Base-by-base conservation (phyloP, 805 yeast genomes). In the Starmerella scarabaei region DNA sequence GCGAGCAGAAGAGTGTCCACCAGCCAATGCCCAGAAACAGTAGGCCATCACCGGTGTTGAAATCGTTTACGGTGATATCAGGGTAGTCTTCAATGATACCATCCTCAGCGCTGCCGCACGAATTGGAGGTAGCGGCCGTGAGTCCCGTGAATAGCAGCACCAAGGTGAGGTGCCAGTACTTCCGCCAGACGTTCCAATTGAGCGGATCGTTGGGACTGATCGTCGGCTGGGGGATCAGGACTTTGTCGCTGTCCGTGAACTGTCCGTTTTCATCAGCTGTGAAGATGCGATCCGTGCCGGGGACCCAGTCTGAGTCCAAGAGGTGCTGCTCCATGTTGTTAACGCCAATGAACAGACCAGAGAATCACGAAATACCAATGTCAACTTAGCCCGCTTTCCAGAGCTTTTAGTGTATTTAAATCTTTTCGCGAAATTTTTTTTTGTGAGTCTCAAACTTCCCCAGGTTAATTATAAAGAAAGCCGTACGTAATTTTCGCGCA, bases 41-140 rank as follows among this genome's bases (percentile, higher is more conserved):
- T 20, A 80, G 82, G 47, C 91, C 88, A 2, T 86, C 85, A 40
- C 86, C 88, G 0, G 82, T 73, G 56, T 79, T 79, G 78, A 80
- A 78, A 8, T 78, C 60, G 48, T 67, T 73, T 53, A 75, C 78
- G 5, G 79, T 66, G 47, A 80, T 75, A 14, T 71, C 76, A 3
- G 48, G 45, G 49, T 75, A 75, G n/a, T 64, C 59, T 42, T 65
- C 74, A 47, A 76, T 74, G 48, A 80, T 60, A 1, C 75, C 69
- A 46, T 77, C 81, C 51, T 78, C 84, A 5, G 78, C 68, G 2
- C 84, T 67, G 24, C 81, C 79, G 1, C 85, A 84, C 55, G 74
- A 78, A 55, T 80, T 80, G 4, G 86, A 71, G 17, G 73, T 70
- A 11, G 76, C 70, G 15, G 67, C 57, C 20, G 69, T 64, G 38